Conservation (phyloP, 257 asterid species). For the Solanum medicagineum region DNA sequence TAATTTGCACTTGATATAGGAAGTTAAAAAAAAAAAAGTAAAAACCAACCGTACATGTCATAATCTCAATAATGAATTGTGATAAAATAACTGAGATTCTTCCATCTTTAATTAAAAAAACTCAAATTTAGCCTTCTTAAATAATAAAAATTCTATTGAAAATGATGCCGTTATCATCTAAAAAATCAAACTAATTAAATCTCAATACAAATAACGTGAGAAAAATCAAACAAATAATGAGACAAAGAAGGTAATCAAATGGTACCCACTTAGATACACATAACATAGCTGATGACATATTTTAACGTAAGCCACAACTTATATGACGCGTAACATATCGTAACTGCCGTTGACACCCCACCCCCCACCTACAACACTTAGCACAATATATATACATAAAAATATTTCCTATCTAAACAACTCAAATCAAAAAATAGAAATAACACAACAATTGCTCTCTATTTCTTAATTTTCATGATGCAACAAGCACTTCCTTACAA, state of each 20-base stretch:
- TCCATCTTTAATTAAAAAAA: no score
- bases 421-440: background rate
- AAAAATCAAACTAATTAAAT: fast-evolving
- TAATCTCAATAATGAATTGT: background rate
- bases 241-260: background rate
- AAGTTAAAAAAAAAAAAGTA: background rate
- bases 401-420: background rate
- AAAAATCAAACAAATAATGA: background rate
- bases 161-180: no score
- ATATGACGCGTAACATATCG: constrained; percentile 24
- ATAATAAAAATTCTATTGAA: no score
- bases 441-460: background rate
- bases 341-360: constrained; percentile 19
- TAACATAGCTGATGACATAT: constrained; percentile 5
- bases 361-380: background rate
- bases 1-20: background rate
- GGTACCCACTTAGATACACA: background rate
- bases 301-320: constrained; percentile 27
- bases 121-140: fast-evolving
- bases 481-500: constrained; percentile 35
- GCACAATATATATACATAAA: background rate
- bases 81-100: no score
- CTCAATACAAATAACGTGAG: no score
- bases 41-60: background rate
- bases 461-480: constrained; percentile 3